Evolutionary conservation across 371 early-diverging fungal species (phyloP).

Genomic region (Nosema muscidifuracis): DNA sequence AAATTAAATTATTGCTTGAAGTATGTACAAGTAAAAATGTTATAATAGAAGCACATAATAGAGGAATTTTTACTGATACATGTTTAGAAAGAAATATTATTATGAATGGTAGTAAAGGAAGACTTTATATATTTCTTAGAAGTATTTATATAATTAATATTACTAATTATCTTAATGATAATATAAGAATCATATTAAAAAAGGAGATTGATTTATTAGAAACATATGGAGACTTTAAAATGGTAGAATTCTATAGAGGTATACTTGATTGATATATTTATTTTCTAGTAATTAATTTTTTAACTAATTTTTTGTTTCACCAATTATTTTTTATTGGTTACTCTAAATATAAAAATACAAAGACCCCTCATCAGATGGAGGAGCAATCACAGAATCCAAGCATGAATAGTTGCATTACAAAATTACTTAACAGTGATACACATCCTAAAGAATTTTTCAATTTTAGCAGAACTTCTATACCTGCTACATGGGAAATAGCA

Average conservation of each 20-base stretch:
- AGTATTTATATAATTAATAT: background rate
- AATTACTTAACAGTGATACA: background rate
- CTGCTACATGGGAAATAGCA: background rate
- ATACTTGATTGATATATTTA: background rate
- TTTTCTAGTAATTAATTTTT: background rate
- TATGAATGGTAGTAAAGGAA: background rate
- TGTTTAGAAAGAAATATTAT: background rate
- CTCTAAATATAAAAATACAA: background rate
- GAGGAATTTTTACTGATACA: background rate
- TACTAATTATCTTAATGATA: background rate
- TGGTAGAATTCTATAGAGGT: background rate
- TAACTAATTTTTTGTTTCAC: background rate
- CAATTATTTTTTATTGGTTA: conserved; percentile 5
- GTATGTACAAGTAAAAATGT: background rate
- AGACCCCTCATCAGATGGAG: background rate
- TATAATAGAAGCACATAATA: background rate
- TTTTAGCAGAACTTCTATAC: conserved; percentile 12
- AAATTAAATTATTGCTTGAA: background rate
- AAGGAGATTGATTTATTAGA: background rate
- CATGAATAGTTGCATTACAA: background rate
- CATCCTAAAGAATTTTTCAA: conserved; percentile 17
- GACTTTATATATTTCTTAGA: background rate
- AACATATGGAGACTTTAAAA: background rate
- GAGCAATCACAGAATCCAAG: background rate
- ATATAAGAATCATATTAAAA: background rate